Conservation (phyloP, 176 grass and related monocot genomes). For the Avena insularis region DNA sequence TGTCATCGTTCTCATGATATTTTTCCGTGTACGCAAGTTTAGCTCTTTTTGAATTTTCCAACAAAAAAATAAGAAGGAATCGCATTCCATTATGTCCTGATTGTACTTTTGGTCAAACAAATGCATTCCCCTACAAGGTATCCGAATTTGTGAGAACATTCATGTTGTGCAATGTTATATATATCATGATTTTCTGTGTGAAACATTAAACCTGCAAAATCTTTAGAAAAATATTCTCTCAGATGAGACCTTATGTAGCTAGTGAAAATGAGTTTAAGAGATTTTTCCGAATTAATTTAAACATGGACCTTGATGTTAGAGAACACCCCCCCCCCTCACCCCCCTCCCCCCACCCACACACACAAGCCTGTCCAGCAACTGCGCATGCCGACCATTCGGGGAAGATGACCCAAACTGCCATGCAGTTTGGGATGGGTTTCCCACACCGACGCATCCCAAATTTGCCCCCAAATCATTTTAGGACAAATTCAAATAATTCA, state of each 20-base stretch:
- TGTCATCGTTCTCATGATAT: neutral
- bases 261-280: neutral
- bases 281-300: neutral
- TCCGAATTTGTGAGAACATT: neutral
- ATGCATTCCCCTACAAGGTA: neutral
- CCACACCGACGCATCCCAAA: no score
- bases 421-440: no score
- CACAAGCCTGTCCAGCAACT: no score
- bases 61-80: constrained; percentile 16
- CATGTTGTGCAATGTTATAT: neutral
- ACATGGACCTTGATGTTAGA: neutral
- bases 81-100: constrained; percentile 5
- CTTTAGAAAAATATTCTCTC: neutral
- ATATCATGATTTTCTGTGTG: neutral
- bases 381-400: no score
- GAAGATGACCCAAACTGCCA: no score
- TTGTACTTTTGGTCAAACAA: neutral
- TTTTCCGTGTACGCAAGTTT: neutral
- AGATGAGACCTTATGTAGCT: neutral
- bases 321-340: no score
- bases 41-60: neutral
- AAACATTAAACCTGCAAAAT: neutral
- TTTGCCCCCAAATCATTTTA: no score
- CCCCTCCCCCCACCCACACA: no score
- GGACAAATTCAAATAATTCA: no score